Percentiles rank a stretch among this genome's conserved stretches.
phyloP scores from a whole-genome alignment of 495 filamentous ascomycete genomes.

The Aspergillus kassunensis region DNA sequence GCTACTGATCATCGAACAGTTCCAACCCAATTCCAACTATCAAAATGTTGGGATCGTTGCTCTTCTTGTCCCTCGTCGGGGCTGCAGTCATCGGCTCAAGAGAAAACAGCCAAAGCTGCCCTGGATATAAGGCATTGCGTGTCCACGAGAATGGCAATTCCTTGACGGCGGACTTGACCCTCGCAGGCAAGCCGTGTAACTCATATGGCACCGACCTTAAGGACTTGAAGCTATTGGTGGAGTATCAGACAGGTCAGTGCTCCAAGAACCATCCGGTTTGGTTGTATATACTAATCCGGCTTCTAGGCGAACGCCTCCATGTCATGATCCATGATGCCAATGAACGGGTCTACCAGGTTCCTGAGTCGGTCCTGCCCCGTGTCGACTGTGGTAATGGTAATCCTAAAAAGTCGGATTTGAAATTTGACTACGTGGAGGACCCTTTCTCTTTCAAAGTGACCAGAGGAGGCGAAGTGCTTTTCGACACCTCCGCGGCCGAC shows the following conservation, averaged over 20 bases:
- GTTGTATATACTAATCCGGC: neutral
- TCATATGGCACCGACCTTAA: constrained; percentile 66
- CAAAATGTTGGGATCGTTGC: constrained; percentile 27
- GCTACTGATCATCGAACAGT: neutral
- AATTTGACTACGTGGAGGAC: constrained; percentile 60
- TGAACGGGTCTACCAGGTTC: constrained; percentile 76
- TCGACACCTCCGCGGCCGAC: constrained; percentile 65
- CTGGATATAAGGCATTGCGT: constrained; percentile 69
- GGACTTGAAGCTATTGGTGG: constrained; percentile 63
- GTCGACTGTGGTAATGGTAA: constrained; percentile 33
- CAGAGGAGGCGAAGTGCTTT: constrained; percentile 64
- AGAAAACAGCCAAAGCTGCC: constrained; percentile 42
- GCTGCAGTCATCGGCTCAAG: constrained; percentile 28
- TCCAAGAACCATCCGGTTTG: constrained; percentile 2
- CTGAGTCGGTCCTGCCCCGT: constrained; percentile 64
- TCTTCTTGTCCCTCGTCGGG: constrained; percentile 32
- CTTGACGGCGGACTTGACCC: constrained; percentile 55
- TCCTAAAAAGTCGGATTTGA: constrained; percentile 38
- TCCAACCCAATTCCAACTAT: neutral
- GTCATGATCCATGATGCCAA: constrained; percentile 75
- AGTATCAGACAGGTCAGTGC: constrained; percentile 66
- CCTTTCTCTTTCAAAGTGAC: constrained; percentile 78
- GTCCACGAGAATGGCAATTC: constrained; percentile 44
- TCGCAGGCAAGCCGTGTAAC: constrained; percentile 67
- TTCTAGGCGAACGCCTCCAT: constrained; percentile 69